Evolutionary conservation across 352 stramenopile genomes (phyloP).

Genomic region (Aphanomyces astaci): DNA sequence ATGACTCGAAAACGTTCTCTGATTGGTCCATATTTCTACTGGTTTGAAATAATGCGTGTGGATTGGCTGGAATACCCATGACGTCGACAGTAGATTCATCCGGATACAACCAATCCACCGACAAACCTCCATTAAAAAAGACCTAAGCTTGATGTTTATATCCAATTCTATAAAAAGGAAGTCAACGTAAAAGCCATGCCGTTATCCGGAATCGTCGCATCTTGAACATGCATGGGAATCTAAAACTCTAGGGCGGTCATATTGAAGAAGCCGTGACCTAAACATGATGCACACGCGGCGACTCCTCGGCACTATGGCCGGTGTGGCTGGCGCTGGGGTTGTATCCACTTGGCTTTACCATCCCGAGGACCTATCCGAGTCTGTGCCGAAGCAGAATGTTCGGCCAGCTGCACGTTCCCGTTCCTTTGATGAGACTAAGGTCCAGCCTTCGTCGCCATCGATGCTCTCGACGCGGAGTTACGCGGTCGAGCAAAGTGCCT

Average conservation of each 20-base stretch:
- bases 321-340: not conserved
- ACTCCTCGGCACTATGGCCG: constrained; percentile 8
- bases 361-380: not conserved
- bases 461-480: constrained; percentile 31
- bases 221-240: constrained; percentile 3
- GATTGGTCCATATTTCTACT: constrained; percentile 7
- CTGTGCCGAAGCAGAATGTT: not conserved
- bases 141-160: not conserved
- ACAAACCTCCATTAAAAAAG: too few species aligned
- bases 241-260: not conserved
- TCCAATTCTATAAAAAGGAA: not conserved
- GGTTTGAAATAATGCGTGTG: not conserved
- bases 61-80: not conserved
- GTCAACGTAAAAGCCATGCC: not conserved
- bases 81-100: not conserved
- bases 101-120: not conserved
- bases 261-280: not conserved
- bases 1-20: not conserved
- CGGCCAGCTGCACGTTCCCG: not conserved
- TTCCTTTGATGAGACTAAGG: not conserved
- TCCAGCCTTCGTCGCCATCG: not conserved
- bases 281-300: constrained; percentile 21
- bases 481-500: constrained; percentile 59
- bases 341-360: constrained; percentile 11
- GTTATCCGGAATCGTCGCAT: constrained; percentile 6